phyloP scores from a whole-genome alignment of 768 basidiomycete species.

The Tulasnella sp. region DNA sequence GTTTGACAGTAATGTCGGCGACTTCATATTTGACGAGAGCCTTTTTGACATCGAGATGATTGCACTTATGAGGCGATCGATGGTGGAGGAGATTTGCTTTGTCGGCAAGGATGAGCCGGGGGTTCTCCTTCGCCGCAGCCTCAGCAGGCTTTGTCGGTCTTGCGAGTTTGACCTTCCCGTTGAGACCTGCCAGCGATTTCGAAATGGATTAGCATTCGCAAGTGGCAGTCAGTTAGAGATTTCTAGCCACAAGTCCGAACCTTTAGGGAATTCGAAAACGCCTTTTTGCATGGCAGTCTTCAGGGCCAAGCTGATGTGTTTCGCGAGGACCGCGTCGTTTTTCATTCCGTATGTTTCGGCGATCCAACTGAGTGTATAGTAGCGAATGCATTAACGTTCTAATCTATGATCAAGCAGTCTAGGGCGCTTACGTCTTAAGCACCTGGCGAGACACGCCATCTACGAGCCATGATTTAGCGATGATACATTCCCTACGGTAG shows the following conservation, averaged over 20 bases:
- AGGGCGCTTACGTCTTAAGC: not conserved
- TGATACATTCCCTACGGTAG: slow-evolving; percentile 6
- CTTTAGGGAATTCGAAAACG: slow-evolving; percentile 6
- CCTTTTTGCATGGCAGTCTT: not conserved
- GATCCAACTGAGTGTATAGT: slow-evolving; percentile 1
- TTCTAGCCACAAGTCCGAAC: not conserved
- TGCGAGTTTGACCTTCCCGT: slow-evolving; percentile 1
- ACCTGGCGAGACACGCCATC: slow-evolving; percentile 10
- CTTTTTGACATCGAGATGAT: not conserved
- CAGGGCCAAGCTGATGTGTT: slow-evolving; percentile 1
- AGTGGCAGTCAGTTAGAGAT: too few relatives aligned
- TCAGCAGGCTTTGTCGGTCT: not conserved
- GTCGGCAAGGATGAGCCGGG: not conserved
- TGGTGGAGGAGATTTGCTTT: too few relatives aligned
- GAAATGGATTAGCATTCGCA: too few relatives aligned
- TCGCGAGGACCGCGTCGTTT: not conserved
- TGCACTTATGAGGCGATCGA: too few relatives aligned
- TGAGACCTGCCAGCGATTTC: not conserved
- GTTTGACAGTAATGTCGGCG: not conserved
- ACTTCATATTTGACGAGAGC: not conserved
- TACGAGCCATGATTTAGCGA: not conserved
- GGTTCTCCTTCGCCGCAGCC: not conserved
- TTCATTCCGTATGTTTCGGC: not conserved
- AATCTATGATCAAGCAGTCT: not conserved
- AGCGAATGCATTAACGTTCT: too few relatives aligned